Conservation (phyloP, 2,329 filamentous ascomycete genomes). For the Colletotrichum costaricense region DNA sequence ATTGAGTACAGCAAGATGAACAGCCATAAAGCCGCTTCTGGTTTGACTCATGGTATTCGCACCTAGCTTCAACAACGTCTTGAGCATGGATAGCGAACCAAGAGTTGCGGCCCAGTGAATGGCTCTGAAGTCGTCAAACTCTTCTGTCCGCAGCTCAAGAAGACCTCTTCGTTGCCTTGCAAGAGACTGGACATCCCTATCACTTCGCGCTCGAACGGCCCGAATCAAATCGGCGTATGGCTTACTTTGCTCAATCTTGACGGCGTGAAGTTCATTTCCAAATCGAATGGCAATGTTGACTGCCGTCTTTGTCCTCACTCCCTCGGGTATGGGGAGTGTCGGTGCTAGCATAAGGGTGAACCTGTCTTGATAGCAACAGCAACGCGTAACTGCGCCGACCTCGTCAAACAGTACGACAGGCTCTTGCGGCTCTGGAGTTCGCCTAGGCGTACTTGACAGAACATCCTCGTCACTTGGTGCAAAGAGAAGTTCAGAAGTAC, state of each 20-base stretch:
- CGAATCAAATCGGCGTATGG: conserved; percentile 5
- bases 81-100: neutral
- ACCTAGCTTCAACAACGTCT: conserved; percentile 3
- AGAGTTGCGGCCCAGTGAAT: conserved; percentile 15
- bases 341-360: neutral
- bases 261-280: neutral
- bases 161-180: neutral
- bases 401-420: neutral
- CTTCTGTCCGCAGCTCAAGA: neutral
- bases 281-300: neutral
- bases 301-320: neutral
- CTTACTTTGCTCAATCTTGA: neutral
- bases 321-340: neutral
- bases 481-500: neutral
- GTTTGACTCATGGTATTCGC: neutral
- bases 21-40: conserved; percentile 1
- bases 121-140: conserved; percentile 13
- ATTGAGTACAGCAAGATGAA: conserved; percentile 11
- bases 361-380: neutral
- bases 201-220: neutral
- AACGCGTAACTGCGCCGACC: neutral
- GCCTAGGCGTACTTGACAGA: neutral
- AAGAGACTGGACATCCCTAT: neutral
- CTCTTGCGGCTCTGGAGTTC: neutral
- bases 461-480: too few species aligned